Conservation (phyloP, 129 eudicot species). For the Tagetes patula region DNA sequence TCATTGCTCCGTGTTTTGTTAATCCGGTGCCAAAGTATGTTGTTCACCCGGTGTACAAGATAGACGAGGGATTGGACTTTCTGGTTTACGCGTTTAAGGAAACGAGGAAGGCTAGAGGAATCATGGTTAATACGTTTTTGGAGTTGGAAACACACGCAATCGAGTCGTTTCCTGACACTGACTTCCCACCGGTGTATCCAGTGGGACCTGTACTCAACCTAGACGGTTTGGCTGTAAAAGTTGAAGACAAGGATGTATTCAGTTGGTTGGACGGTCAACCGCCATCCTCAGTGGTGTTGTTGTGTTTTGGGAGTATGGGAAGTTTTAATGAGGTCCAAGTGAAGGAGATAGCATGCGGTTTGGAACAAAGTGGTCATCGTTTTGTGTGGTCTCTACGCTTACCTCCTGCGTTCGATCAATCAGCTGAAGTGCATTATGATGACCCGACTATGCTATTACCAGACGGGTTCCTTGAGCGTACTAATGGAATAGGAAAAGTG, state of each 20-base stretch:
- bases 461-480: constrained; percentile 43
- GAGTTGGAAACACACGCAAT: constrained; percentile 36
- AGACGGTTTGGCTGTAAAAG: neutral
- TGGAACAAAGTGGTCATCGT: constrained; percentile 37
- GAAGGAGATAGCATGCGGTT: constrained; percentile 45
- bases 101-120: constrained; percentile 24
- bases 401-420: neutral
- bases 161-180: constrained; percentile 2
- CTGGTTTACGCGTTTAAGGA: neutral
- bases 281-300: constrained; percentile 42
- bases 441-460: constrained; percentile 33
- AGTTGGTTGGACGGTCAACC: constrained; percentile 41
- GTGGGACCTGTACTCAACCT: constrained; percentile 41
- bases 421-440: constrained; percentile 9
- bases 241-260: constrained; percentile 7
- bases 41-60: constrained; percentile 8
- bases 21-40: constrained; percentile 27
- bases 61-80: constrained; percentile 14
- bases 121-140: constrained; percentile 37
- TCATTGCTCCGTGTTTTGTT: constrained; percentile 13
- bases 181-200: constrained; percentile 26
- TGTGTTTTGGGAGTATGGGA: constrained; percentile 66
- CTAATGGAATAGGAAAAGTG: constrained; percentile 40
- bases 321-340: constrained; percentile 36
- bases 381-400: constrained; percentile 49